phyloP scores from a whole-genome alignment of 495 filamentous ascomycete species.

The Penicillium desertorum region DNA sequence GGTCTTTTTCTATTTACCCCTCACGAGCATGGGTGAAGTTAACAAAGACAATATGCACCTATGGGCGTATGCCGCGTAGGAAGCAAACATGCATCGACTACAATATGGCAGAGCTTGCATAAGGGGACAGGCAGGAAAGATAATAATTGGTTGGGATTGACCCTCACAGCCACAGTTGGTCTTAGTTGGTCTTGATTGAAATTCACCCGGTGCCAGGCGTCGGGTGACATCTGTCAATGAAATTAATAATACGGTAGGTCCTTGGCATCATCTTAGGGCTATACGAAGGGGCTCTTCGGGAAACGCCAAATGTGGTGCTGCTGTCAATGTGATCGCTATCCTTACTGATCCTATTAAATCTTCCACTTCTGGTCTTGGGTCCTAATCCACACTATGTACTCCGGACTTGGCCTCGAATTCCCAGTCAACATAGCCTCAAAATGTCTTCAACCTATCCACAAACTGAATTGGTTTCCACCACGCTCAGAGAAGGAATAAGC shows the following conservation, averaged over 20 bases:
- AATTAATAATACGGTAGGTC: not conserved
- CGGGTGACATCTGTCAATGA: not conserved
- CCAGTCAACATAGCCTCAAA: not conserved
- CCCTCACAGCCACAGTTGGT: not conserved
- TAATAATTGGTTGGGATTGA: not conserved
- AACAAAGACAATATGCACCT: not conserved
- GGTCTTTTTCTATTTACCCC: not conserved
- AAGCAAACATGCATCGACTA: not conserved
- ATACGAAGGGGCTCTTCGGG: not conserved
- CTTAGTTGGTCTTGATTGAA: not conserved
- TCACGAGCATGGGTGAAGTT: not conserved
- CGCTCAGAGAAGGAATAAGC: not conserved
- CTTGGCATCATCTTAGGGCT: not conserved
- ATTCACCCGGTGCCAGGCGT: not conserved
- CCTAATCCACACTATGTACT: not conserved
- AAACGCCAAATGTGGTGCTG: not conserved
- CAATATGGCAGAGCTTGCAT: not conserved
- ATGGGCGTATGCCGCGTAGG: not conserved
- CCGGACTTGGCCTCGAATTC: not conserved
- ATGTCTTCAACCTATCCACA: constrained; percentile 3
- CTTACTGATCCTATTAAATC: not conserved
- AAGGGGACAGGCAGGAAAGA: not conserved
- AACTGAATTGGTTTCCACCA: not conserved
- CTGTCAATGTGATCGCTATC: not conserved
- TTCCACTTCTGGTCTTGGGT: not conserved